A percentile compares a stretch with the other conserved stretches of the same genome.
These are phyloP conservation scores for Fomitiporia mediterranea DNA, from an alignment of 1,284 basidiomycete genomes.

Conservation along the genomic window DNA sequence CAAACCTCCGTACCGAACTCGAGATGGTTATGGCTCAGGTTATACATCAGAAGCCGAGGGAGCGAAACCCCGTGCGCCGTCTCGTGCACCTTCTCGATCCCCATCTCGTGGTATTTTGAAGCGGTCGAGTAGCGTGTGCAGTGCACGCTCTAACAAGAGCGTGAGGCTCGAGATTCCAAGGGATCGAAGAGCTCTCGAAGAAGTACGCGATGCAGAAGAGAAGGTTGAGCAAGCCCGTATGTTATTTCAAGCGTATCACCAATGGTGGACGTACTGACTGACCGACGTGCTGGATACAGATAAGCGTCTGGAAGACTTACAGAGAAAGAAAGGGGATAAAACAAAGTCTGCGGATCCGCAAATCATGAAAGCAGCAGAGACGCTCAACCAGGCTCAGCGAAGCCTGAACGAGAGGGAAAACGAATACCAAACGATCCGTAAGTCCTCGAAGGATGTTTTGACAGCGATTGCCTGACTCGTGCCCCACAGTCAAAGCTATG, in stretches of 20 bases:
- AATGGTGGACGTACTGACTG: neutral
- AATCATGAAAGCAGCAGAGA: conserved; percentile 14
- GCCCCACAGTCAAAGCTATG: conserved; percentile 7
- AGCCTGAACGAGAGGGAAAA: conserved; percentile 6
- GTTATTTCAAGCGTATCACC: neutral
- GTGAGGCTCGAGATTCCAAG: conserved; percentile 17
- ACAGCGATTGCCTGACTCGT: neutral
- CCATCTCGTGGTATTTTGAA: conserved; percentile 19
- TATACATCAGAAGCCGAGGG: conserved; percentile 9
- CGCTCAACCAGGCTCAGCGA: conserved; percentile 11
- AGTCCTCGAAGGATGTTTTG: neutral
- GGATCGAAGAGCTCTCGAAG: conserved; percentile 17
- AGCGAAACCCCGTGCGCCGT: conserved; percentile 3
- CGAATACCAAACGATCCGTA: conserved; percentile 11
- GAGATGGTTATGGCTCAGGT: conserved; percentile 17
- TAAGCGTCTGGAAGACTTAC: conserved; percentile 1
- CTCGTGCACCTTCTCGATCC: conserved; percentile 13
- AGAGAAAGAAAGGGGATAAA: neutral
- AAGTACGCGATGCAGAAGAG: conserved; percentile 19
- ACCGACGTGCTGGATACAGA: neutral
- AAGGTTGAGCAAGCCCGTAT: conserved; percentile 13
- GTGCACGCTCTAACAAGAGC: conserved; percentile 20
- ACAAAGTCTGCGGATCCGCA: conserved; percentile 1
- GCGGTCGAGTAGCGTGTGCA: conserved; percentile 18
- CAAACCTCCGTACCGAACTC: conserved; percentile 9